Evolutionary conservation across 1,284 basidiomycete genomes (phyloP), one percentile per base, ranked within the genome.

Genomic region (Ceratobasidium sp.): DNA sequence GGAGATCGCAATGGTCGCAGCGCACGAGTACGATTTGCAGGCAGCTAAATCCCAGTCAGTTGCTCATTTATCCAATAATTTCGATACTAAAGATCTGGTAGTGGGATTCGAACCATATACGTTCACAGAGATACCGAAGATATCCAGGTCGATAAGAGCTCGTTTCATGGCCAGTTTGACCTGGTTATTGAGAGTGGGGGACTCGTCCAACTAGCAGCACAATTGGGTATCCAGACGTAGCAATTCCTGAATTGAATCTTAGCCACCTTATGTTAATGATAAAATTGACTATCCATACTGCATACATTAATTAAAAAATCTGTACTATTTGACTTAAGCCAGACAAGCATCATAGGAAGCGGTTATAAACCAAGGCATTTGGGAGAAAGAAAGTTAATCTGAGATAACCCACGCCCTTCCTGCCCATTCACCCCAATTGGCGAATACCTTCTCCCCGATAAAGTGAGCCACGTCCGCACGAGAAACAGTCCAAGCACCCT

Each of bases 401-500:
- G 57, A 46, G 46, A 75, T 28, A 13, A 73, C 67, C 52, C 73
- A 44, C 18, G 28, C 77, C 78, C 86, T 87, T 18, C 85, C 85
- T 74, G 82, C 80, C 82, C 82, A 89, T 58, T 86, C 80, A 9
- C 82, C 78, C 89, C 89, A 91, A 14, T 84, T 77, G 64, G 80
- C 79, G 23, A 86, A 44, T 18, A 84, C 79, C 1, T 81, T 82
- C 73, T 89, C 84, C 0, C 83, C 85, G n/a, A 91, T 77, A 77
- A 90, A 91, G 80, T 91, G 88, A 1, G 85, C 88, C 0, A 88
- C 85, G 78, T 91, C 90, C 76, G 82, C 82, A 77, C 90, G 82
- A 46, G 88, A 89, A 9, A 91, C 79, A n/a, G 84, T 85, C 77
- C 85, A 91, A 16, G 76, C 76, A 1, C 83, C 80, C 0, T 78